These are phyloP conservation scores for Aureobasidium sp. DNA, from an alignment of 2,329 filamentous ascomycete genomes.

Conservation along the genomic window DNA sequence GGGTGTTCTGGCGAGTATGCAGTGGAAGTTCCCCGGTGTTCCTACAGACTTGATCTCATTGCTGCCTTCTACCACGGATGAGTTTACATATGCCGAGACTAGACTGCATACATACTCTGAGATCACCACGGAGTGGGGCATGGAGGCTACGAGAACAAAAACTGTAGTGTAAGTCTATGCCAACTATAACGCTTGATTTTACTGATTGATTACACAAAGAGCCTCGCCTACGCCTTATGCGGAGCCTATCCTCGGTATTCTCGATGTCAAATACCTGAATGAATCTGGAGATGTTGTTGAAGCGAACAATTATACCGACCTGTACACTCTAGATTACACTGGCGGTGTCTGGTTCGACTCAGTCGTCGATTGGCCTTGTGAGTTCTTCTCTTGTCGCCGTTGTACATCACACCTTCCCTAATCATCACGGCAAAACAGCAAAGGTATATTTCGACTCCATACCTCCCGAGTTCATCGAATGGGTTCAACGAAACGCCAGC, in stretches of 20 bases:
- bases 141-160: background rate
- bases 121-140: background rate
- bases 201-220: background rate
- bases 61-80: background rate
- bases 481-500: background rate
- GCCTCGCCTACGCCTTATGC: background rate
- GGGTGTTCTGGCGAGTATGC: background rate
- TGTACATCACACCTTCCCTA: background rate
- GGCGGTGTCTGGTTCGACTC: background rate
- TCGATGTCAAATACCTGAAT: background rate
- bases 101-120: background rate
- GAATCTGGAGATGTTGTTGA: background rate
- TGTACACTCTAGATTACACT: background rate
- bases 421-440: background rate
- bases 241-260: background rate
- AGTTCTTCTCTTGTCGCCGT: background rate
- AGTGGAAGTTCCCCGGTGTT: background rate
- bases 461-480: background rate
- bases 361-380: background rate
- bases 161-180: background rate
- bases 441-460: background rate
- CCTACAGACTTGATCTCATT: background rate
- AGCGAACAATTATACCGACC: background rate
- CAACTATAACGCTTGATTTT: no score
- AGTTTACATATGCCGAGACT: background rate